phyloP scores from a whole-genome alignment of 106 monocot species.

The Dendrobium huoshanense region DNA sequence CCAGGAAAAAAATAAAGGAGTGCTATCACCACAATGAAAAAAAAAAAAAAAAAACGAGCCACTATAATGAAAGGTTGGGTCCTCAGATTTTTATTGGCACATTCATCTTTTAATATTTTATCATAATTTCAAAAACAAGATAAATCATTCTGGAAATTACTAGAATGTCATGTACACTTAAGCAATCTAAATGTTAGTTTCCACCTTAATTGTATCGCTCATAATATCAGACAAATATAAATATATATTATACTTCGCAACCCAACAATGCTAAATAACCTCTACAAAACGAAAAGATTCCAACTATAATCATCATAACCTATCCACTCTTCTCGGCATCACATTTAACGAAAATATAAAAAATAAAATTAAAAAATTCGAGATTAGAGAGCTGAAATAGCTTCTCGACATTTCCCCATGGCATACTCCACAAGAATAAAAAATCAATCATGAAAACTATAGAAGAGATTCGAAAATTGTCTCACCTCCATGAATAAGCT shows the following conservation, averaged over 20 bases:
- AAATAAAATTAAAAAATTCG: not conserved
- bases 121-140: no score
- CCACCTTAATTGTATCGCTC: no score
- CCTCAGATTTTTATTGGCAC: not conserved
- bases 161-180: no score
- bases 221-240: not conserved
- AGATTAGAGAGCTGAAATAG: no score
- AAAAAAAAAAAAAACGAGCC: not conserved
- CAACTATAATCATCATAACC: not conserved
- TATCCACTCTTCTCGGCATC: not conserved
- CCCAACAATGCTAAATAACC: not conserved
- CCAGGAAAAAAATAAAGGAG: not conserved
- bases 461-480: not conserved
- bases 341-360: not conserved
- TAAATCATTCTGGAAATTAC: no score
- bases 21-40: not conserved
- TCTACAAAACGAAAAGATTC: not conserved
- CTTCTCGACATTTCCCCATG: no score
- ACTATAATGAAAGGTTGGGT: not conserved
- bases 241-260: not conserved
- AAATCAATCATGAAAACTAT: not conserved
- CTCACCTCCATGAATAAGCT: slow-evolving; percentile 93
- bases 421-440: not conserved
- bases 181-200: no score
- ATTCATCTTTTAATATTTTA: no score